Conservation (phyloP, 2,329 filamentous ascomycete genomes). For the Clathrospora elynae region DNA sequence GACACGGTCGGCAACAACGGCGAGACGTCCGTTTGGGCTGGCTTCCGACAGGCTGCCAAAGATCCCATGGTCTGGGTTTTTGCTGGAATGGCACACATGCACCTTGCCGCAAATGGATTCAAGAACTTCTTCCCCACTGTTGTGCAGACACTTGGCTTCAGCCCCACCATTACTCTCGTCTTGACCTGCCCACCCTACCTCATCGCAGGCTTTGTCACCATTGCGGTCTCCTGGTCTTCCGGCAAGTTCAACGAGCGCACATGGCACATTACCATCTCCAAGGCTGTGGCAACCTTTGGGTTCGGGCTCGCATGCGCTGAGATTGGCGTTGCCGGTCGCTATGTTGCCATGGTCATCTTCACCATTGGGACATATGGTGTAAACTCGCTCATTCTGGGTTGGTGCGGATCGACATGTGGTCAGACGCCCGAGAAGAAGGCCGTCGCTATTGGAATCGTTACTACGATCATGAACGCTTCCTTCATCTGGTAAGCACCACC, state of each 20-base stretch:
- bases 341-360: slow-evolving; percentile 41
- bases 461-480: slow-evolving; percentile 51
- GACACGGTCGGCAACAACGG: slow-evolving; percentile 57
- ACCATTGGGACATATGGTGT: slow-evolving; percentile 46
- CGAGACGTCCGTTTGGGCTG: slow-evolving; percentile 53
- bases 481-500: slow-evolving; percentile 45
- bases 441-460: slow-evolving; percentile 52
- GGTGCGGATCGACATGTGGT: slow-evolving; percentile 52
- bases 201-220: slow-evolving; percentile 36
- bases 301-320: slow-evolving; percentile 47
- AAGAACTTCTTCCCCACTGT: slow-evolving; percentile 57
- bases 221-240: slow-evolving; percentile 44
- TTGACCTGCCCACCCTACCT: slow-evolving; percentile 50
- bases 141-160: slow-evolving; percentile 58
- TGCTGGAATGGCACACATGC: slow-evolving; percentile 42
- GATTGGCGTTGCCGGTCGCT: slow-evolving; percentile 44
- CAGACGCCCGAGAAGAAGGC: slow-evolving; percentile 56
- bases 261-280: slow-evolving; percentile 50
- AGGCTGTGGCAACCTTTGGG: slow-evolving; percentile 47
- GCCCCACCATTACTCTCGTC: slow-evolving; percentile 56
- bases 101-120: slow-evolving; percentile 46
- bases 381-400: slow-evolving; percentile 53
- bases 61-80: slow-evolving; percentile 56
- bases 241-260: slow-evolving; percentile 49
- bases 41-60: slow-evolving; percentile 56